Percentiles rank a stretch among this genome's conserved stretches.
phyloP scores from a whole-genome alignment of 192 early-diverging fungal species.

The Coemansia sp. region DNA sequence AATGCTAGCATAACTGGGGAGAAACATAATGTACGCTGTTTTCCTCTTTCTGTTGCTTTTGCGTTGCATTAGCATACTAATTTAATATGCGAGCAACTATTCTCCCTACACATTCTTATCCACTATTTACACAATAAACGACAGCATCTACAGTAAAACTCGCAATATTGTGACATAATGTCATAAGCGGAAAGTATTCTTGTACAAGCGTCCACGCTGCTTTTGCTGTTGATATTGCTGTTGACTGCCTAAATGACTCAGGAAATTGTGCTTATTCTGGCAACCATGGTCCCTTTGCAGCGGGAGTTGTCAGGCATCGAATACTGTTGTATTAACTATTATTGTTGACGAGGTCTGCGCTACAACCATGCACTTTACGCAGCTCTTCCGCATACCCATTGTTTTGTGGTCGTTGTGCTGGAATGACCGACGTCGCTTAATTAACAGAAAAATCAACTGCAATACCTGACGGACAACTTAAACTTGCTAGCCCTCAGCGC shows the following conservation, averaged over 20 bases:
- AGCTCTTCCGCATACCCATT: constrained; percentile 56
- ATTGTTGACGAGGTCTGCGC: constrained; percentile 38
- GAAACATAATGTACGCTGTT: no score
- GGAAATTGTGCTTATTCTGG: constrained; percentile 58
- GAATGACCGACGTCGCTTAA: constrained; percentile 25
- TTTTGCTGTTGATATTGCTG: constrained; percentile 58
- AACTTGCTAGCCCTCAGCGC: constrained; percentile 63
- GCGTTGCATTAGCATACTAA: no score
- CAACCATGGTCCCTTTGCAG: constrained; percentile 55
- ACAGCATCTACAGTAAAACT: no score
- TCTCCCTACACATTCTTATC: no score
- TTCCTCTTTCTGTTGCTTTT: no score
- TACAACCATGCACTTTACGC: constrained; percentile 60
- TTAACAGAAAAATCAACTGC: no score
- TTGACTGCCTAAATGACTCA: constrained; percentile 36
- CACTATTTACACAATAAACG: no score
- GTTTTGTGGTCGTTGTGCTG: constrained; percentile 29
- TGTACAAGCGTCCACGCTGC: constrained; percentile 35
- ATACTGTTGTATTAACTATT: constrained; percentile 41
- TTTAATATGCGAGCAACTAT: no score
- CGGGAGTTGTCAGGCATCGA: constrained; percentile 53
- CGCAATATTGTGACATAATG: neutral
- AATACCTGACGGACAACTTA: constrained; percentile 51
- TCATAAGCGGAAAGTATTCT: constrained; percentile 24
- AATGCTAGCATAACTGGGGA: no score